These are phyloP conservation scores for Oryza glumipatula DNA, from an alignment of 176 grass and related monocot genomes.

Conservation along the genomic window DNA sequence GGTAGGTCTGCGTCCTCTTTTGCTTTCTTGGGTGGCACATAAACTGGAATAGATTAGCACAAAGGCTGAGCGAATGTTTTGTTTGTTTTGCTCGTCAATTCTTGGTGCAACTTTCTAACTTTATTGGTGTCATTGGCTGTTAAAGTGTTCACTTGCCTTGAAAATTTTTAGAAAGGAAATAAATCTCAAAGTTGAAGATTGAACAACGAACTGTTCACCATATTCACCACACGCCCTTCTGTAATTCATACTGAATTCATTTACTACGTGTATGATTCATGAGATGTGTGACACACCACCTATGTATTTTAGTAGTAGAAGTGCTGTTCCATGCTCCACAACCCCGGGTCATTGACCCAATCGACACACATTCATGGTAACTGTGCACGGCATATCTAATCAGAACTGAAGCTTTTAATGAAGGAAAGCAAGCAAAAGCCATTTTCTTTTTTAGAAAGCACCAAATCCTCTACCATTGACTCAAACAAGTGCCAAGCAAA, in stretches of 20 bases:
- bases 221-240: neutral
- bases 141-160: neutral
- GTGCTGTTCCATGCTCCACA: neutral
- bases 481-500: neutral
- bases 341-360: neutral
- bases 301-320: neutral
- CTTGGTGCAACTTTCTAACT: neutral
- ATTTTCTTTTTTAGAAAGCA: neutral
- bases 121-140: neutral
- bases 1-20: neutral
- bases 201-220: neutral
- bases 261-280: neutral
- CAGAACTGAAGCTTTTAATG: neutral
- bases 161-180: neutral
- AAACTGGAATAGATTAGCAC: neutral
- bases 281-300: neutral
- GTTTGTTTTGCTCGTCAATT: neutral
- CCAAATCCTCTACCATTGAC: neutral
- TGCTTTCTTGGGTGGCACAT: neutral
- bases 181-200: neutral
- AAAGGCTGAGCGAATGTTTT: neutral
- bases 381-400: neutral
- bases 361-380: neutral
- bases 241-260: neutral
- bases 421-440: neutral